These are phyloP conservation scores for Pisolithus orientalis DNA, from an alignment of 768 basidiomycete genomes.

Conservation along the genomic window DNA sequence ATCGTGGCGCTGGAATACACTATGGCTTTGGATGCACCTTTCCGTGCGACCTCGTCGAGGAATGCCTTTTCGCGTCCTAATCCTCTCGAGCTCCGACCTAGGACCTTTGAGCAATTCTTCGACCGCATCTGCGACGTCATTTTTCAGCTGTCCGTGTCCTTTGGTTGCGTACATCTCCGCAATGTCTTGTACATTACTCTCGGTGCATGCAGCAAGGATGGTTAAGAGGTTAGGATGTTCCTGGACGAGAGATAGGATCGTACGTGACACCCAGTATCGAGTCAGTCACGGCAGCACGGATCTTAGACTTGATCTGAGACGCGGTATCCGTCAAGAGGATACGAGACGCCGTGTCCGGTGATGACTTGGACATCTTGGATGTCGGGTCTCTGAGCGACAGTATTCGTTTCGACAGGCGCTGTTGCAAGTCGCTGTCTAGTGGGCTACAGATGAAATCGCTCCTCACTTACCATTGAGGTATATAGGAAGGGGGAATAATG, in stretches of 20 bases:
- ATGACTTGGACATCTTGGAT: constrained; percentile 95
- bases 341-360: constrained; percentile 69
- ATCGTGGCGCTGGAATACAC: constrained; percentile 59
- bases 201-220: constrained; percentile 72
- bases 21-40: constrained; percentile 60
- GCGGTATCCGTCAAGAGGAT: constrained; percentile 79
- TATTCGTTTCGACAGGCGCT: constrained; percentile 79
- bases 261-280: constrained; percentile 69
- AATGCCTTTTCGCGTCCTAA: constrained; percentile 57
- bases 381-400: constrained; percentile 81
- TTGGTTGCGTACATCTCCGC: constrained; percentile 46
- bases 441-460: background rate
- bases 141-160: constrained; percentile 67
- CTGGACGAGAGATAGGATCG: constrained; percentile 75
- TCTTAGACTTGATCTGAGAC: constrained; percentile 56
- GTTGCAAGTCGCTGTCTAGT: background rate
- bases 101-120: constrained; percentile 61
- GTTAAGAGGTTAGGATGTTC: constrained; percentile 76
- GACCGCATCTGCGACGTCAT: constrained; percentile 67
- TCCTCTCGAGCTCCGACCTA: constrained; percentile 58
- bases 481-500: constrained; percentile 67
- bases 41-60: constrained; percentile 52
- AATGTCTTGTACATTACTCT: constrained; percentile 37
- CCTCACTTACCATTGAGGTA: constrained; percentile 63
- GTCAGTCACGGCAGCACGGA: constrained; percentile 83